phyloP scores from a whole-genome alignment of 768 basidiomycete species.

The Tephrocybe sp. region DNA sequence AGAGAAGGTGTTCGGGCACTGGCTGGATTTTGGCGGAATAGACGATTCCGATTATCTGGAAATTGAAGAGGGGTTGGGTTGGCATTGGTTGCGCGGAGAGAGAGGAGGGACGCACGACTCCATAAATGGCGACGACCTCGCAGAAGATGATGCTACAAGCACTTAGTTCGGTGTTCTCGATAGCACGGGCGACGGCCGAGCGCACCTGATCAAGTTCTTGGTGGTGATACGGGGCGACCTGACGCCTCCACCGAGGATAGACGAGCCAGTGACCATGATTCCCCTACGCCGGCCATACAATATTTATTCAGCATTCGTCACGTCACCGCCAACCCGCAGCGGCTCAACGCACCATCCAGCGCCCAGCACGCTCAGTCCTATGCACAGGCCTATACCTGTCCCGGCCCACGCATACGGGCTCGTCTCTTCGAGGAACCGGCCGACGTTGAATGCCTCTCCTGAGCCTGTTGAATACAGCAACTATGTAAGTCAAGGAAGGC shows the following conservation, averaged over 20 bases:
- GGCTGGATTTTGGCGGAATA: constrained; percentile 79
- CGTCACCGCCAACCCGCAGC: constrained; percentile 7
- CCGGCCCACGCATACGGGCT: constrained; percentile 94
- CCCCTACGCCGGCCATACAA: constrained; percentile 83
- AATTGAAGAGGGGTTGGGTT: too few relatives aligned
- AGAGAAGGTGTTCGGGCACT: constrained; percentile 66
- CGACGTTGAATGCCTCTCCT: constrained; percentile 92
- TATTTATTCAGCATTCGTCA: constrained; percentile 1
- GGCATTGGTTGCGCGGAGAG: too few relatives aligned
- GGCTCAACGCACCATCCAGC: constrained; percentile 80
- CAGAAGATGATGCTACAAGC: constrained; percentile 91
- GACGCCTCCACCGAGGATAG: constrained; percentile 95
- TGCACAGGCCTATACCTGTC: constrained; percentile 88
- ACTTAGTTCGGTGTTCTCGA: background rate
- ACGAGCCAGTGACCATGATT: constrained; percentile 96
- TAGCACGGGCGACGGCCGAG: background rate
- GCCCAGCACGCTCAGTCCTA: constrained; percentile 90
- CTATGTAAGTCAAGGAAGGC: too few relatives aligned
- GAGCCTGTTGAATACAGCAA: constrained; percentile 48
- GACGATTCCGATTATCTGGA: constrained; percentile 92
- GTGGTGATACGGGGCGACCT: constrained; percentile 91
- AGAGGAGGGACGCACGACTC: constrained; percentile 60
- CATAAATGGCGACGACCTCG: constrained; percentile 99
- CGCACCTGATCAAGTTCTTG: constrained; percentile 95
- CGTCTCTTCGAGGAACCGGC: constrained; percentile 90